These are phyloP conservation scores for Ustulina deusta DNA, from an alignment of 2,329 filamentous ascomycete genomes.

Conservation along the genomic window DNA sequence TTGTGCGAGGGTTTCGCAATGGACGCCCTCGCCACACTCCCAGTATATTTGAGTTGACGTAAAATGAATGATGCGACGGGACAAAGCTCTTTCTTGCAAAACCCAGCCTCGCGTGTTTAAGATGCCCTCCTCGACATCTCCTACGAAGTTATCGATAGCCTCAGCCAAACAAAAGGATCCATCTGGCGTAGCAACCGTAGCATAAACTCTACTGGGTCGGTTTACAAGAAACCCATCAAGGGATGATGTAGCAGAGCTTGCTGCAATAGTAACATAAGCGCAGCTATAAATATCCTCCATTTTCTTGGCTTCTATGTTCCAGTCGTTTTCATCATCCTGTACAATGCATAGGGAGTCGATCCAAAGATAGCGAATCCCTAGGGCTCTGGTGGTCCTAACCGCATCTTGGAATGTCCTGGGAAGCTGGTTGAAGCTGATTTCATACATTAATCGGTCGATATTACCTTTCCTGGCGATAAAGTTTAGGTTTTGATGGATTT, in stretches of 20 bases:
- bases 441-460: background rate
- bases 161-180: background rate
- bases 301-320: constrained; percentile 3
- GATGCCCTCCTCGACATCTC: background rate
- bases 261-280: constrained; percentile 12
- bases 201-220: background rate
- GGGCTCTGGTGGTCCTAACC: background rate
- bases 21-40: constrained; percentile 12
- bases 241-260: constrained; percentile 9
- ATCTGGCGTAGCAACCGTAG: background rate
- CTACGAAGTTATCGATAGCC: constrained; percentile 8
- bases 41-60: constrained; percentile 18
- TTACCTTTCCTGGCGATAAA: background rate
- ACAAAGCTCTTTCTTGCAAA: constrained; percentile 13
- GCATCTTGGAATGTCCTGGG: constrained; percentile 13
- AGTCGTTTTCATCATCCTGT: constrained; percentile 7
- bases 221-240: background rate
- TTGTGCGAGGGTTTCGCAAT: constrained; percentile 18
- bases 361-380: constrained; percentile 2
- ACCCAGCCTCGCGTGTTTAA: constrained; percentile 15
- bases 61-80: constrained; percentile 14
- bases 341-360: constrained; percentile 7
- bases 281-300: constrained; percentile 17
- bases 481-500: background rate
- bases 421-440: background rate